Conservation (phyloP, 2,329 filamentous ascomycete genomes). For the Aureobasidium zeae region DNA sequence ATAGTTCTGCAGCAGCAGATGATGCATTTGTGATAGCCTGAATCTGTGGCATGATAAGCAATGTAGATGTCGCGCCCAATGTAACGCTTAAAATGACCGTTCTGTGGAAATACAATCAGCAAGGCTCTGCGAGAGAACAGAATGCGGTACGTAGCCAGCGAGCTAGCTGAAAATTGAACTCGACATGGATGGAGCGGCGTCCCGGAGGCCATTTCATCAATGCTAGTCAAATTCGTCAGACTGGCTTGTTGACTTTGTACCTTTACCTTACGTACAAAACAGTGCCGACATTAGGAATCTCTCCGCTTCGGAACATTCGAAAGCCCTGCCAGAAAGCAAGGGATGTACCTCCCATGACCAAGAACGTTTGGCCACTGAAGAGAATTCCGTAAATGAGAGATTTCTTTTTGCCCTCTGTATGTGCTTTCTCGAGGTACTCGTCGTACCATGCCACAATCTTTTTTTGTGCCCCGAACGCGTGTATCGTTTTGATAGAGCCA, state of each 20-base stretch:
- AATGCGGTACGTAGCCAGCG: no score
- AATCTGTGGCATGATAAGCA: constrained; percentile 33
- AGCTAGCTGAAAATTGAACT: no score
- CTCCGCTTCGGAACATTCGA: constrained; percentile 27
- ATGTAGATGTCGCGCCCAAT: constrained; percentile 32
- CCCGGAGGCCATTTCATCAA: no score
- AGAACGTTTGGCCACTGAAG: constrained; percentile 37
- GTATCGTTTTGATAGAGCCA: constrained; percentile 41
- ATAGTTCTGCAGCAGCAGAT: constrained; percentile 35
- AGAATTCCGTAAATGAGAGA: constrained; percentile 35
- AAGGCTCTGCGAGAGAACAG: no score
- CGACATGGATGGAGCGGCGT: no score
- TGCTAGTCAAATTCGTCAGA: no score
- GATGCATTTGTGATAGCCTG: constrained; percentile 36
- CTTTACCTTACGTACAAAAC: no score
- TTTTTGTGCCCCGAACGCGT: constrained; percentile 40
- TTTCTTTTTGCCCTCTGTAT: constrained; percentile 38
- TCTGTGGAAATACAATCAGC: no score
- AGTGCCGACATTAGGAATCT: constrained; percentile 27
- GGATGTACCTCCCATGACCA: constrained; percentile 32
- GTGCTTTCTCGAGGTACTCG: constrained; percentile 33
- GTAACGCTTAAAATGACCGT: constrained; percentile 18
- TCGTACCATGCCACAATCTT: constrained; percentile 38
- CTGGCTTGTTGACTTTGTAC: no score
- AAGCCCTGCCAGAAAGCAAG: constrained; percentile 39